Evolutionary conservation across 257 asterid species (phyloP), one percentile per base, ranked within the genome.

Genomic region (Forsythia suspensa): DNA sequence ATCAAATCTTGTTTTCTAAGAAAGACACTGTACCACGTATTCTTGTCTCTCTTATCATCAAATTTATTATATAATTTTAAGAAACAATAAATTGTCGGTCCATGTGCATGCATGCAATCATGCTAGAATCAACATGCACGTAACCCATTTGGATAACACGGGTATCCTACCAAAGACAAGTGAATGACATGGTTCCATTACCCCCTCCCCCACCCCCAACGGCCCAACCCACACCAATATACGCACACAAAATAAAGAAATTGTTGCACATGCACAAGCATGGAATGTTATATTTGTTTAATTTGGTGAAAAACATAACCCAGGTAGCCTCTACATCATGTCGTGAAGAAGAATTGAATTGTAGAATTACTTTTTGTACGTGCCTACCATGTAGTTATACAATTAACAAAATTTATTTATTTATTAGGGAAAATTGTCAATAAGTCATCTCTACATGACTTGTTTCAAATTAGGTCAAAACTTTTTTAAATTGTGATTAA

Each of bases 41-140:
- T 77, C 65, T 11, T 79, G 82, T 79, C 74, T 78, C 75, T 34
- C 70, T 63, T 21, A 63, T 63, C 70, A 63, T 51, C 44, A 77
- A 39, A 48, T 55, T 37, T 18, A 16, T 75, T 52, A 70, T 4
- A 51, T 9, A 42, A 57, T 36, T 21, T 71, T 51, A 55, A 41
- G 37, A 18, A 70, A 70, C 34, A 78, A 72, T 24, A 57, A 21
- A 63, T 51, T 29, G 40, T 42, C 37, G 76, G 18, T 72, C 75
- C 82, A 79, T 73, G 82, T 79, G 75, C 78, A 46, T 79, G 71
- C 79, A 66, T 40, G 52, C 76, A 73, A 65, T 72, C 78, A 70
- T 79, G 79, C 73, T 36, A 66, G 67, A 51, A 15, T 40, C 18
- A 39, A 73, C 40, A 2, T 16, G 70, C 70, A 51, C 3, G 70